phyloP scores from a whole-genome alignment of 345 rosid species.

The Acer saccharum region DNA sequence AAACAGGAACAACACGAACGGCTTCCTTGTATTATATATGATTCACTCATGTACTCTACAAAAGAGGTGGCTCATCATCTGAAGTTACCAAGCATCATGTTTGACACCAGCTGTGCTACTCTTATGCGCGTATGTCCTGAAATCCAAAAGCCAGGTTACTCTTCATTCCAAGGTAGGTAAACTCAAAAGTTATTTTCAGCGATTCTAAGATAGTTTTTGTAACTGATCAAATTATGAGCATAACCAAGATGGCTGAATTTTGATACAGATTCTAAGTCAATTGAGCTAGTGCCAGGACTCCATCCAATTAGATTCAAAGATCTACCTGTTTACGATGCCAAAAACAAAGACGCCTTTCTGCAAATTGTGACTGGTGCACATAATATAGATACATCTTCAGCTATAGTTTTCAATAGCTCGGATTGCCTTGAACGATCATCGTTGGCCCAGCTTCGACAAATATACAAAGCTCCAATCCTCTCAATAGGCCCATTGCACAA shows the following conservation, averaged over 20 bases:
- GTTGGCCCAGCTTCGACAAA: constrained; percentile 1
- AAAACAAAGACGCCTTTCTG: constrained; percentile 19
- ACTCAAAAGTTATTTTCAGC: too few relatives aligned
- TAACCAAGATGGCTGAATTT: not conserved
- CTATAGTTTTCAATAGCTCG: constrained; percentile 39
- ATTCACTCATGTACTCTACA: constrained; percentile 46
- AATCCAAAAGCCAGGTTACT: constrained; percentile 23
- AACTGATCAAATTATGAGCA: not conserved
- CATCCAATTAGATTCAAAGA: constrained; percentile 33
- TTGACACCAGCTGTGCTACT: constrained; percentile 37
- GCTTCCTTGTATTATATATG: constrained; percentile 50
- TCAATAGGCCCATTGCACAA: constrained; percentile 37
- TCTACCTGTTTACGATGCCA: constrained; percentile 22
- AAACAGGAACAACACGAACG: not conserved
- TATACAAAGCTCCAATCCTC: constrained; percentile 20
- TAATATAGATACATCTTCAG: constrained; percentile 21
- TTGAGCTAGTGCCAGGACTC: constrained; percentile 15
- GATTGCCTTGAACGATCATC: constrained; percentile 22
- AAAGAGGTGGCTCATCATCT: constrained; percentile 39
- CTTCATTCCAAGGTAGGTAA: too few relatives aligned
- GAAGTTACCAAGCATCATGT: constrained; percentile 40
- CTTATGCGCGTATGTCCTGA: constrained; percentile 17
- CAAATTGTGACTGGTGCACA: constrained; percentile 8
- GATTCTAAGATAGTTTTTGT: not conserved
- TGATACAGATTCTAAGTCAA: constrained; percentile 12